phyloP scores from a whole-genome alignment of 345 rosid genomes.

The Acer negundo region DNA sequence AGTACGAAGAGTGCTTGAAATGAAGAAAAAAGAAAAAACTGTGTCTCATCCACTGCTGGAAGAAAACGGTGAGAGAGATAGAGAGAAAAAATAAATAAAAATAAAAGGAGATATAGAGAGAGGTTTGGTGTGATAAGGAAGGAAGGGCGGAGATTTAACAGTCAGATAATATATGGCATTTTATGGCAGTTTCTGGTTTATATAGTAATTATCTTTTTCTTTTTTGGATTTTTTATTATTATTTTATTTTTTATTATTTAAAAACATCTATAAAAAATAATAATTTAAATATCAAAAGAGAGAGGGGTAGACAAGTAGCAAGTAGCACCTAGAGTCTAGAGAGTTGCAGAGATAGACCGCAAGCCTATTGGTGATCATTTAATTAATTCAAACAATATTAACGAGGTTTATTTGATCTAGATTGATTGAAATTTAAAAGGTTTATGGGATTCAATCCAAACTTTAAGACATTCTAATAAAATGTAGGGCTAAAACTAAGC shows the following conservation, averaged over 20 bases:
- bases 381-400: too few species aligned
- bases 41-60: conserved; percentile 23
- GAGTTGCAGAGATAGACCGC: too few species aligned
- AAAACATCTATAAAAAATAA: background rate
- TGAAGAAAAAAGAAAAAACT: background rate
- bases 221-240: background rate
- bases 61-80: conserved; percentile 1
- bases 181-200: conserved; percentile 54
- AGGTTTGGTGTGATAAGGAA: conserved; percentile 78
- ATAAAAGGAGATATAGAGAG: conserved; percentile 31
- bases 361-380: too few species aligned
- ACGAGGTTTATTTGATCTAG: too few species aligned
- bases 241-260: background rate
- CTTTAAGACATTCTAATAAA: too few species aligned
- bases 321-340: too few species aligned
- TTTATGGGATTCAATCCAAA: too few species aligned
- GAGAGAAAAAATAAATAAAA: background rate
- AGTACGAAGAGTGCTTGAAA: conserved; percentile 20
- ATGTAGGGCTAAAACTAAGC: too few species aligned
- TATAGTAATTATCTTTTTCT: conserved; percentile 34
- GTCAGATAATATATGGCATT: conserved; percentile 58
- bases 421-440: too few species aligned
- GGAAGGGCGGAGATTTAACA: conserved; percentile 98
- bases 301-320: too few species aligned
- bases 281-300: too few species aligned